Evolutionary conservation across 345 rosid species (phyloP).

Genomic region (Hypericum perforatum): DNA sequence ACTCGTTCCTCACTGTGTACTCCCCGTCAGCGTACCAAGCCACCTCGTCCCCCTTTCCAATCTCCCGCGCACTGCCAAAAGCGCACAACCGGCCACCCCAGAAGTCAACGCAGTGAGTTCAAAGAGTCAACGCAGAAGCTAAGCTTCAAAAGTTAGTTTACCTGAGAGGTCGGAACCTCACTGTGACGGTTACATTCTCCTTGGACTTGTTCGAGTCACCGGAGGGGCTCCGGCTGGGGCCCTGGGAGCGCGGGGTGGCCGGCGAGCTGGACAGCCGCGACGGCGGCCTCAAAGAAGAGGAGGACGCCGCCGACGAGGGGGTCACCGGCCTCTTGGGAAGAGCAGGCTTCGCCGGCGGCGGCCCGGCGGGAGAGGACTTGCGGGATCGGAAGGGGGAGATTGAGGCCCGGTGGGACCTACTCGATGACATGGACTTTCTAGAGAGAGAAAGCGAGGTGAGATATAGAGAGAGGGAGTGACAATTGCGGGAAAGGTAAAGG

Average conservation of each 20-base stretch:
- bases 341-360: slow-evolving; percentile 17
- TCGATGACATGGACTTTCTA: slow-evolving; percentile 35
- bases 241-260: slow-evolving; percentile 24
- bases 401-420: slow-evolving; percentile 53
- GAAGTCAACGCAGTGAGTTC: slow-evolving; percentile 2
- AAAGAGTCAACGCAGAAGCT: not conserved
- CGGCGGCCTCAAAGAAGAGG: slow-evolving; percentile 38
- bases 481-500: slow-evolving; percentile 4
- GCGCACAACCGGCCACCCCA: slow-evolving; percentile 5
- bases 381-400: slow-evolving; percentile 84
- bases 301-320: slow-evolving; percentile 34
- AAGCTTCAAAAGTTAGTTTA: slow-evolving; percentile 6
- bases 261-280: slow-evolving; percentile 25
- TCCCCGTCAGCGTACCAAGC: slow-evolving; percentile 88
- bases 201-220: slow-evolving; percentile 30
- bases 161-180: slow-evolving; percentile 62
- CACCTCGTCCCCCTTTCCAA: slow-evolving; percentile 70
- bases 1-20: slow-evolving; percentile 59
- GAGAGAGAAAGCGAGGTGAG: not conserved
- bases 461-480: not conserved
- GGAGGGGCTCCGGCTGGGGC: slow-evolving; percentile 17
- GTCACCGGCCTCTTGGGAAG: slow-evolving; percentile 30
- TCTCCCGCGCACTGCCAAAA: slow-evolving; percentile 48
- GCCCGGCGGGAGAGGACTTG: slow-evolving; percentile 40
- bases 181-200: slow-evolving; percentile 59